Evolutionary conservation across 768 basidiomycete species (phyloP), one percentile per base, ranked within the genome.

Genomic region (Baorangia bicolor): DNA sequence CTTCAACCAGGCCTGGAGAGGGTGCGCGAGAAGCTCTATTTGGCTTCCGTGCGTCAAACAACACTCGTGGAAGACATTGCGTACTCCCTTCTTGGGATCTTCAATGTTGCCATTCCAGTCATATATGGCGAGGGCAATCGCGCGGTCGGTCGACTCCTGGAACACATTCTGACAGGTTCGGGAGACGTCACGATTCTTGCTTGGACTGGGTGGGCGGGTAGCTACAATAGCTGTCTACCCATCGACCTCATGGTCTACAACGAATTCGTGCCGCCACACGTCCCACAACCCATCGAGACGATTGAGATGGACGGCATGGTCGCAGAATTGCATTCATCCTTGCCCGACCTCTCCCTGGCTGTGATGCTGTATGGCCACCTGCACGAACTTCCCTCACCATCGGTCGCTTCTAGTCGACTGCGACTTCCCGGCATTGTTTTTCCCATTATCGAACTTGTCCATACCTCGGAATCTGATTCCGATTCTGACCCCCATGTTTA

Each of bases 1-100:
- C 62, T 58, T 49, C 38, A 5, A 5, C 62, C 63, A 0, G 59
- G 56, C 12, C 25, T 64, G 5, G 45, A 55, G 16, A 51, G 21
- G 21, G 62, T 51, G 18, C 63, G 63, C 2, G 62, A 64, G 51
- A 64, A 64, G 34, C 56, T 64, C 13, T 53, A 33, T n/a, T 3
- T 64, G 21, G 62, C 62, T 28, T 54, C 62, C 2, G 16, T 0
- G 35, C 63, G 62, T 0, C 28, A 52, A 25, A 50, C 62, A 6
- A 63, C 53, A 1, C 45, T 21, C 2, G 49, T 30, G 12, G 60
- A 62, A 23, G 59, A 60, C 10, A 23, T 28, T 21, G 62, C 57
- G 1, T 61, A 64, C 23, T 64, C 63, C 5, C 9, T 64, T 8
- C 12, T 57, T 4, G 59, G 62, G 0, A 56, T 64, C 20, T 61